Conservation (phyloP, 768 basidiomycete genomes). For the Tylopilus sp. region DNA sequence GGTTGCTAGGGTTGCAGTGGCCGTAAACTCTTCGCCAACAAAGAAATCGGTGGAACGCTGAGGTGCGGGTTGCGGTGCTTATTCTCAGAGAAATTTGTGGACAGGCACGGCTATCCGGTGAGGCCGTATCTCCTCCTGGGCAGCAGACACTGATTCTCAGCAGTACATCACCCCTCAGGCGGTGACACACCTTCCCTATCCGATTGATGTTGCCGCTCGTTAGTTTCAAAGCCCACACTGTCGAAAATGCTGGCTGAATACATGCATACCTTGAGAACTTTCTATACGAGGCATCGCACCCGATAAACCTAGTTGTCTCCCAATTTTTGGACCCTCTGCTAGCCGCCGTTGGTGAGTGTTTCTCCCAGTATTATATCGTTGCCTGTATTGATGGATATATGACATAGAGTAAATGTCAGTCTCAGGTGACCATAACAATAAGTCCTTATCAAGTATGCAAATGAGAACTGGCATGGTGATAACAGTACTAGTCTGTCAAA, state of each 20-base stretch:
- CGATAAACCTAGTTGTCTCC: too few relatives aligned
- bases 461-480: not conserved
- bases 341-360: too few relatives aligned
- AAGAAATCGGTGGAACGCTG: too few relatives aligned
- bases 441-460: not conserved
- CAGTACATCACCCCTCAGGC: not conserved
- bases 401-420: too few relatives aligned
- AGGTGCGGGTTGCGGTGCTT: not conserved
- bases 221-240: not conserved
- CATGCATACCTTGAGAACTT: not conserved
- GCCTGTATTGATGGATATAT: too few relatives aligned
- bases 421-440: too few relatives aligned
- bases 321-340: too few relatives aligned
- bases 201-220: too few relatives aligned
- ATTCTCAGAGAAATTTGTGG: constrained; percentile 3
- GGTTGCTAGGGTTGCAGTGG: not conserved
- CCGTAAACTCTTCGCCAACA: not conserved
- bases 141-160: not conserved
- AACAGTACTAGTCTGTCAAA: not conserved
- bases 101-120: not conserved
- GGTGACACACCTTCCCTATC: not conserved
- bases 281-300: not conserved
- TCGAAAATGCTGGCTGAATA: not conserved
- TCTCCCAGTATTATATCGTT: too few relatives aligned
- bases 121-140: not conserved